phyloP scores from a whole-genome alignment of 257 asterid species.

The Linaria vulgaris region DNA sequence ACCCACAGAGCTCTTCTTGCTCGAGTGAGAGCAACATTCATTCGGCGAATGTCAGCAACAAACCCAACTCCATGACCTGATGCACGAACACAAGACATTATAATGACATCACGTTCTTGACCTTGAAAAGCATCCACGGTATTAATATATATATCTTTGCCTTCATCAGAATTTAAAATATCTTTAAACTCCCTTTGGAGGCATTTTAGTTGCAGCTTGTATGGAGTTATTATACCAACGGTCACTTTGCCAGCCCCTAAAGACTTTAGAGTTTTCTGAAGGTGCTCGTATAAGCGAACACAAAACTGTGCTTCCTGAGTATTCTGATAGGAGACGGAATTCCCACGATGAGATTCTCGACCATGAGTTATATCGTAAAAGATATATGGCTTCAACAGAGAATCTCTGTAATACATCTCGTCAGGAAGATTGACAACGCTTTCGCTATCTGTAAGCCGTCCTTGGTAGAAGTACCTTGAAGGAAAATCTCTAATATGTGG shows the following conservation, averaged over 20 bases:
- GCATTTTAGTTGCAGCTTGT: conserved; percentile 94
- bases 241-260: conserved; percentile 72
- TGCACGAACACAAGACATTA: conserved; percentile 98
- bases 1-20: conserved; percentile 99
- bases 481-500: conserved; percentile 96
- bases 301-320: conserved; percentile 94
- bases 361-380: conserved; percentile 86
- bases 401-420: conserved; percentile 80
- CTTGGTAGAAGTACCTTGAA: conserved; percentile 93
- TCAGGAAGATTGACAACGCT: conserved; percentile 73
- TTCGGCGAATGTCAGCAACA: conserved; percentile 96
- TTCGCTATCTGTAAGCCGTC: conserved; percentile 95
- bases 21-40: conserved; percentile 98
- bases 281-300: conserved; percentile 88
- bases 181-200: conserved; percentile 95
- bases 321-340: conserved; percentile 90
- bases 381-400: conserved; percentile 74
- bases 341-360: conserved; percentile 96
- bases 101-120: conserved; percentile 97
- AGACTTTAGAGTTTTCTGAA: conserved; percentile 64
- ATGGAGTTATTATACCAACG: conserved; percentile 96
- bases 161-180: conserved; percentile 82
- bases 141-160: conserved; percentile 87
- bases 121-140: conserved; percentile 99
- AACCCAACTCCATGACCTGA: conserved; percentile 94